Evolutionary conservation across 106 monocot species (phyloP).

Genomic region (Hemerocallis citrina): DNA sequence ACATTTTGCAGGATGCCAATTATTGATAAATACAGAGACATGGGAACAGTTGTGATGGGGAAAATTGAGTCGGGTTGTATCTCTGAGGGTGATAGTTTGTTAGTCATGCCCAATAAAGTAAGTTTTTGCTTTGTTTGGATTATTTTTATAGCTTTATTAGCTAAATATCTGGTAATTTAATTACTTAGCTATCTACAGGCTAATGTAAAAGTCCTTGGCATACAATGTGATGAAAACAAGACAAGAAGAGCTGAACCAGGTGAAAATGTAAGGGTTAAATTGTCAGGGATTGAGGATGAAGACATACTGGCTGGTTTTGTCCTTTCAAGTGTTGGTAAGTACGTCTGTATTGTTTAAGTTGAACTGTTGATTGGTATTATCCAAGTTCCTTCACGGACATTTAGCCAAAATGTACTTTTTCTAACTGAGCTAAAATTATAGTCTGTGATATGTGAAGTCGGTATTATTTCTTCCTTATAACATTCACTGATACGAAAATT

Average conservation of each 20-base stretch:
- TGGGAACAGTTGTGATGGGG: conserved; percentile 98
- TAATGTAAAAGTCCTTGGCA: conserved; percentile 71
- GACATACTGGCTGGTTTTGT: conserved; percentile 93
- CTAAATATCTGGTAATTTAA: background rate
- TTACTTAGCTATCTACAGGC: conserved; percentile 28
- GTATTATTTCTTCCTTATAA: no score
- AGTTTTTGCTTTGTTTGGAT: background rate
- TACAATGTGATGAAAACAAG: conserved; percentile 75
- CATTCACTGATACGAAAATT: no score
- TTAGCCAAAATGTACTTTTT: no score
- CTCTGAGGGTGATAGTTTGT: conserved; percentile 69
- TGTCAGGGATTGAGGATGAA: conserved; percentile 89
- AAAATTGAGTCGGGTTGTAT: conserved; percentile 94
- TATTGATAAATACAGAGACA: conserved; percentile 97
- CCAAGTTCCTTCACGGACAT: no score
- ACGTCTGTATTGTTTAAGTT: background rate
- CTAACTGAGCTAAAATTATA: no score
- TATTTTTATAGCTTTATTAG: background rate
- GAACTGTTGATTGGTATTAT: background rate
- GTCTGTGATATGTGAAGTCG: no score
- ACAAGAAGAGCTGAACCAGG: conserved; percentile 66
- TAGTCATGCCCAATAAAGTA: conserved; percentile 97
- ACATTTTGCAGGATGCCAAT: conserved; percentile 71
- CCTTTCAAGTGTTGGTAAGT: conserved; percentile 76
- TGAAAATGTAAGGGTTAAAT: conserved; percentile 84